These are phyloP conservation scores for Pelargonium citronellum DNA, from an alignment of 441 rosid species.

Conservation along the genomic window DNA sequence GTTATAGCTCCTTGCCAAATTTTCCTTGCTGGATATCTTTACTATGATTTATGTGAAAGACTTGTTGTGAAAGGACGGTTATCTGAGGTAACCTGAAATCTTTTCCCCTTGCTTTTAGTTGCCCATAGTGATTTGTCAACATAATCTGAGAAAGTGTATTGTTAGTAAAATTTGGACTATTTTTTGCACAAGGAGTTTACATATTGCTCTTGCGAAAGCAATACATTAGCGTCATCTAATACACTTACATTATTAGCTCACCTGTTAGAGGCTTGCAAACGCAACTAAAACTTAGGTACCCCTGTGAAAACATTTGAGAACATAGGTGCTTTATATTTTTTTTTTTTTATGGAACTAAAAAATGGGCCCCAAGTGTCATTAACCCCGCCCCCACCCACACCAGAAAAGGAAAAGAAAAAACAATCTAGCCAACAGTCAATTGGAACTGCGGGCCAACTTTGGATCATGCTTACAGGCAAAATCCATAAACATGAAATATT, in stretches of 20 bases:
- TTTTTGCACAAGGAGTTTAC: background rate
- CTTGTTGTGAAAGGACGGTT: slow-evolving; percentile 50
- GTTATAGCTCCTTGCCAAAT: slow-evolving; percentile 43
- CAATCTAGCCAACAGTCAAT: no score
- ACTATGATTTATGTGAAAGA: slow-evolving; percentile 73
- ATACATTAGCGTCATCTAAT: background rate
- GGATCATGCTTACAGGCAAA: no score
- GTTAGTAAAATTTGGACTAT: slow-evolving; percentile 4
- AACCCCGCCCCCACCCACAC: no score
- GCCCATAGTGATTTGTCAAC: background rate
- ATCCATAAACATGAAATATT: no score
- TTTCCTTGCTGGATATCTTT: slow-evolving; percentile 71
- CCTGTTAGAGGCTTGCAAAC: no score
- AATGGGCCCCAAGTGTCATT: no score
- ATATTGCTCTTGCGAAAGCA: background rate
- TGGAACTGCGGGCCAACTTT: no score
- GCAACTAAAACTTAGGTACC: no score
- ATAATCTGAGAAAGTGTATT: background rate
- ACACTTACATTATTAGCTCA: background rate
- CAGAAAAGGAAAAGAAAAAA: no score
- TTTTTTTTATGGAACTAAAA: no score
- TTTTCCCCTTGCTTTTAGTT: slow-evolving; percentile 19
- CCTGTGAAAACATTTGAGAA: no score
- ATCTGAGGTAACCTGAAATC: slow-evolving; percentile 56
- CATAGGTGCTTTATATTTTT: no score